phyloP scores from a whole-genome alignment of 805 yeast species.

The Saccharomyces jurei region DNA sequence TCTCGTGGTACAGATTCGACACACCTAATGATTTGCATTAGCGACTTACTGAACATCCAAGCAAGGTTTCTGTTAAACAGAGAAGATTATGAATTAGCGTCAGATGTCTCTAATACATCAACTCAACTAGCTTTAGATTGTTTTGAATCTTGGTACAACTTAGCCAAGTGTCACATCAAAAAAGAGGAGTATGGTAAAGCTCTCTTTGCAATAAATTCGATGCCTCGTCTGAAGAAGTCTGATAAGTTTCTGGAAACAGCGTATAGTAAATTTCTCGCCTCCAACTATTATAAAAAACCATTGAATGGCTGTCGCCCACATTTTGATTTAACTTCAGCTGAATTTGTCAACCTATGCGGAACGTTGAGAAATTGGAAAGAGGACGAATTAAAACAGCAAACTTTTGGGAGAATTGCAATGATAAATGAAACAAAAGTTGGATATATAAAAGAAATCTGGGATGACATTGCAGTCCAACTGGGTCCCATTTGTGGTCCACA shows the following conservation, averaged over 20 bases:
- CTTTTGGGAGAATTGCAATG: slow-evolving; percentile 28
- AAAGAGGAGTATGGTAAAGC: slow-evolving; percentile 20
- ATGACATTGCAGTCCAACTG: slow-evolving; percentile 17
- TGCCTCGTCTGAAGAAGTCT: slow-evolving; percentile 22
- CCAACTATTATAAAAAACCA: slow-evolving; percentile 23
- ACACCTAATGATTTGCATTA: slow-evolving; percentile 19
- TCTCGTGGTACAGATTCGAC: slow-evolving; percentile 16
- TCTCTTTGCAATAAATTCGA: slow-evolving; percentile 25
- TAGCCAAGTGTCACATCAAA: slow-evolving; percentile 24
- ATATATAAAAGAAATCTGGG: slow-evolving; percentile 19
- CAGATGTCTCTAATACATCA: slow-evolving; percentile 18
- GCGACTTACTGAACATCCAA: slow-evolving; percentile 24
- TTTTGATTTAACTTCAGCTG: slow-evolving; percentile 17
- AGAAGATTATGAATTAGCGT: slow-evolving; percentile 22
- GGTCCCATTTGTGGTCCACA: slow-evolving; percentile 31
- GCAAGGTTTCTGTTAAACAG: slow-evolving; percentile 19
- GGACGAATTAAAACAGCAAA: slow-evolving; percentile 15
- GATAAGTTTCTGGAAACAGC: slow-evolving; percentile 19
- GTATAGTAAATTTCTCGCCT: slow-evolving; percentile 6
- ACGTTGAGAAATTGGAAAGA: slow-evolving; percentile 22
- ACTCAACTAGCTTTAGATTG: slow-evolving; percentile 26
- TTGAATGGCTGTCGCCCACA: slow-evolving; percentile 8
- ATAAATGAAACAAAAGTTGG: slow-evolving; percentile 22
- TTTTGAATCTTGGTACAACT: slow-evolving; percentile 25
- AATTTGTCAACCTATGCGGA: slow-evolving; percentile 17